Base-by-base conservation (phyloP, 495 filamentous ascomycete species). In the Darksidea phi region DNA sequence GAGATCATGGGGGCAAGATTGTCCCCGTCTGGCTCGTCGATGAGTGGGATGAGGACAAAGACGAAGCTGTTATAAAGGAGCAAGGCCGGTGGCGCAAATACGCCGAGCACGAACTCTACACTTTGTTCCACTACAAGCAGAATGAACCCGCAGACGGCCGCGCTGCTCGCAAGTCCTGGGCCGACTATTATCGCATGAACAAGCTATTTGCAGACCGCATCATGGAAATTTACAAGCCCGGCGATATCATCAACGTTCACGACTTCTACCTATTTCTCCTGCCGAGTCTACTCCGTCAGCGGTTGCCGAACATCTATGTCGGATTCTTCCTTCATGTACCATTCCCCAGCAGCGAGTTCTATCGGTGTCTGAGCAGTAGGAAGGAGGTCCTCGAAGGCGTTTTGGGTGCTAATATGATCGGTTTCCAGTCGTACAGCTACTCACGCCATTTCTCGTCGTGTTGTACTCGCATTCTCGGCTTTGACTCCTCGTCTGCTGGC, bases 321-420 rank as follows among this genome's bases (percentile, higher is more conserved):
- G 88, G 91, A 37, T 94, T 95, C 75, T 97, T 88, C 76, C 78
- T 97, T 17, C 92, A 97, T 71, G 85, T 90, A 17, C 92, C 92
- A 1, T 96, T 96, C 73, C 92, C 92, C 28, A 95, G 90, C 75
- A 93, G 89, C 76, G 92, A 97, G 70, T 96, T 93, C 72, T 82
- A 95, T 59, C 82, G 90, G 7, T 95, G 91, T 70, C 79, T 95
- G 41, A 87, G 89, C 11, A 84, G 88, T 63, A 78, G 92, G 56
- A 96, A 95, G 72, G 89, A 95, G 68, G 79, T 97, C 1, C 77
- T 97, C 10, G 88, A 90, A 62, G 92, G 92, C 25, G 84, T 95
- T 50, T 79, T 97, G 21, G 90, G 91, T 12, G 84, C 92, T 38
- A 96, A 95, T 70, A 85, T 96, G 80, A 80, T 97, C 59, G 90